These are phyloP conservation scores for Phytophthora cryptogea DNA, from an alignment of 352 stramenopile genomes.

Conservation along the genomic window DNA sequence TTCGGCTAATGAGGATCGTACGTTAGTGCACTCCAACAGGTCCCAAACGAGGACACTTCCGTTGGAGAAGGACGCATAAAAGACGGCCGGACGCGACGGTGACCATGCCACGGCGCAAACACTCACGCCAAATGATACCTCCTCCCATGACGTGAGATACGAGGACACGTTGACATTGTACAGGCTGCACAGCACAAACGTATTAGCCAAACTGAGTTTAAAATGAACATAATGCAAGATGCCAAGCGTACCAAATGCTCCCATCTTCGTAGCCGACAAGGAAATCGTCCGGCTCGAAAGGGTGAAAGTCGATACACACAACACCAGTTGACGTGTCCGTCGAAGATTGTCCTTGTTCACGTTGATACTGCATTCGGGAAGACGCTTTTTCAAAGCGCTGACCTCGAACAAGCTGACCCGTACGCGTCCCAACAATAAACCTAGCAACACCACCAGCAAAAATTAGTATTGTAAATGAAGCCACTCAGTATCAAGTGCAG, in stretches of 20 bases:
- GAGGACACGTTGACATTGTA: conserved; percentile 43
- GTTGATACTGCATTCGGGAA: conserved; percentile 27
- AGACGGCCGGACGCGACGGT: conserved; percentile 48
- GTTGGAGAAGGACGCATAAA: conserved; percentile 61
- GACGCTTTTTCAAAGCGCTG: conserved; percentile 45
- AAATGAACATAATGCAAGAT: neutral
- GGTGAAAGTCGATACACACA: conserved; percentile 59
- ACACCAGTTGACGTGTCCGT: conserved; percentile 28
- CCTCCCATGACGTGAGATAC: conserved; percentile 57
- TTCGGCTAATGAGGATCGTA: conserved; percentile 14
- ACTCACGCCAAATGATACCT: conserved; percentile 46
- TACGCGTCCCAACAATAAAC: conserved; percentile 54
- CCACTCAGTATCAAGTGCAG: neutral
- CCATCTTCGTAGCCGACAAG: conserved; percentile 71
- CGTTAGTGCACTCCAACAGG: conserved; percentile 45
- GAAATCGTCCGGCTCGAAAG: conserved; percentile 54
- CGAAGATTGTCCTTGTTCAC: conserved; percentile 15
- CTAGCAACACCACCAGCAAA: conserved; percentile 15
- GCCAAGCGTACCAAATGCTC: conserved; percentile 40
- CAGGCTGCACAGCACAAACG: conserved; percentile 35
- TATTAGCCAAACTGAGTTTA: neutral
- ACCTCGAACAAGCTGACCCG: conserved; percentile 39
- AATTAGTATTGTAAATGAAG: neutral
- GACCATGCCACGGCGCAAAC: conserved; percentile 60
- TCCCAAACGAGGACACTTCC: conserved; percentile 58